Percentiles rank a stretch among this genome's conserved stretches.
phyloP scores from a whole-genome alignment of 768 basidiomycete genomes.

The Rossbeevera mucosa region DNA sequence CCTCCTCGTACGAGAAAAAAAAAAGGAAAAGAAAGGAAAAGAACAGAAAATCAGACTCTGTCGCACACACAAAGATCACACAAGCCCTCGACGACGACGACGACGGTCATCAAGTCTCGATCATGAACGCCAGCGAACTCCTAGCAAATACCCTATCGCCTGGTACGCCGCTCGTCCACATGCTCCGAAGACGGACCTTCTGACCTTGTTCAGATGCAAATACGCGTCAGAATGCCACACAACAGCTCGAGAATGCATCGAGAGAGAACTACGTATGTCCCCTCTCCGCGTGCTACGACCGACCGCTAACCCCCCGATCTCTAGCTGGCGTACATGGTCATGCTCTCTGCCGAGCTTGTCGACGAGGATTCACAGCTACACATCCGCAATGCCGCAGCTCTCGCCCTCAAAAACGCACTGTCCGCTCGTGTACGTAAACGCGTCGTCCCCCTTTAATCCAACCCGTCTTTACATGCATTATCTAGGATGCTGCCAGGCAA shows the following conservation, averaged over 20 bases:
- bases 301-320: slow-evolving; percentile 21
- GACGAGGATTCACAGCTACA: slow-evolving; percentile 67
- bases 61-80: no score
- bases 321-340: slow-evolving; percentile 89
- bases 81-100: slow-evolving; percentile 23
- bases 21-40: slow-evolving; percentile 6
- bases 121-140: slow-evolving; percentile 88
- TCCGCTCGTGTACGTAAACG: slow-evolving; percentile 73
- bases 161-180: slow-evolving; percentile 48
- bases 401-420: slow-evolving; percentile 94
- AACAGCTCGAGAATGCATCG: slow-evolving; percentile 82
- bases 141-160: slow-evolving; percentile 90
- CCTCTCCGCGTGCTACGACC: not conserved
- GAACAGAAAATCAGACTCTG: no score
- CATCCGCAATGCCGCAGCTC: slow-evolving; percentile 91
- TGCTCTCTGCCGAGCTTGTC: slow-evolving; percentile 80
- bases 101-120: slow-evolving; percentile 28
- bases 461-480: slow-evolving; percentile 15
- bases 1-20: slow-evolving; percentile 12
- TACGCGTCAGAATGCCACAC: slow-evolving; percentile 89
- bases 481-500: slow-evolving; percentile 72
- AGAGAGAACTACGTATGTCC: slow-evolving; percentile 83
- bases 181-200: slow-evolving; percentile 27
- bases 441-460: slow-evolving; percentile 13
- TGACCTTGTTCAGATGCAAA: slow-evolving; percentile 58